These are phyloP conservation scores for Solanum ahanhuiri DNA, from an alignment of 257 asterid genomes.

Conservation along the genomic window DNA sequence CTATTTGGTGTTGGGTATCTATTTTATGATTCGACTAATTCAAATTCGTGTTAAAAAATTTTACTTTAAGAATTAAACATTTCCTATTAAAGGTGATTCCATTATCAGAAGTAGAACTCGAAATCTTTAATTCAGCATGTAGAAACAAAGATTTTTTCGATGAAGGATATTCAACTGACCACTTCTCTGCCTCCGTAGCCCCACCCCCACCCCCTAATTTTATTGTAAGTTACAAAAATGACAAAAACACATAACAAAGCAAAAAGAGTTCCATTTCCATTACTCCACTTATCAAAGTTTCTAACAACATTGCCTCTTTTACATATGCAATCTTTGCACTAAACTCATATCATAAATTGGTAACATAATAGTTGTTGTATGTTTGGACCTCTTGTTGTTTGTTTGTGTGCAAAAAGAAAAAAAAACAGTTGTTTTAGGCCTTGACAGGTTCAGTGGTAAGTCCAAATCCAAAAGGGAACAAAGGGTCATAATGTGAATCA, in stretches of 20 bases:
- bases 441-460: background rate
- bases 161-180: background rate
- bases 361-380: background rate
- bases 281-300: background rate
- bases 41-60: accelerated
- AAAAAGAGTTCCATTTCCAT: background rate
- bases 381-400: background rate
- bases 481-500: conserved; percentile 8
- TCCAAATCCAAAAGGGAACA: conserved; percentile 8
- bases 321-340: background rate
- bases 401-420: background rate
- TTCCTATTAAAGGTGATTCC: background rate
- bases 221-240: background rate
- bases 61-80: background rate
- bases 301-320: background rate
- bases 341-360: background rate
- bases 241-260: background rate
- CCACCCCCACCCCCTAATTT: no score
- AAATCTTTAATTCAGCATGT: no score
- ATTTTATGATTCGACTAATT: background rate
- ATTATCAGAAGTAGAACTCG: no score
- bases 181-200: no score
- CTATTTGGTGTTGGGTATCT: background rate
- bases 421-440: background rate
- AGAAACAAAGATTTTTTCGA: no score